A percentile compares a stretch with the other conserved stretches of the same genome.
phyloP scores from a whole-genome alignment of 768 basidiomycete species.

The Tulasnella sp. region DNA sequence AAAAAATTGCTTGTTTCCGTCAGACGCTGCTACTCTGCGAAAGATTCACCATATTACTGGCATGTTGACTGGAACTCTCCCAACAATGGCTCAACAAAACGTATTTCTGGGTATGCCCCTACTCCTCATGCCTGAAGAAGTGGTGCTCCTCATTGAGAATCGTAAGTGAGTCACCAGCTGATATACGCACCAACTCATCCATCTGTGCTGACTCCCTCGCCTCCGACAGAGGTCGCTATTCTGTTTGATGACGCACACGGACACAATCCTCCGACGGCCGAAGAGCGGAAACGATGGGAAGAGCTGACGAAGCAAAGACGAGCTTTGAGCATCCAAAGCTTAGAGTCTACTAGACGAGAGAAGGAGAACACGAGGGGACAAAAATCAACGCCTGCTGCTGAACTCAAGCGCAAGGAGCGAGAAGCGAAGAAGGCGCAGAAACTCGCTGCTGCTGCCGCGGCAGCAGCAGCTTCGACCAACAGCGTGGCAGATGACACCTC shows the following conservation, averaged over 20 bases:
- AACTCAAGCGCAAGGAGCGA: constrained; percentile 60
- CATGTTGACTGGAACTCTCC: constrained; percentile 78
- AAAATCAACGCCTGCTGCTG: constrained; percentile 45
- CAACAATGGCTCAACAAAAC: constrained; percentile 93
- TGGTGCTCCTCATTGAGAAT: constrained; percentile 72
- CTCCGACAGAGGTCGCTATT: constrained; percentile 51
- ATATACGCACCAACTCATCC: background rate
- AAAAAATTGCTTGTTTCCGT: too few species aligned
- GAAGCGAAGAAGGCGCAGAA: background rate
- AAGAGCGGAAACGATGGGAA: constrained; percentile 45
- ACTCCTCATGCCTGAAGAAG: constrained; percentile 83
- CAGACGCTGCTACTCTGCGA: constrained; percentile 74
- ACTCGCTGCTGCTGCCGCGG: constrained; percentile 16
- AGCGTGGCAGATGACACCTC: background rate
- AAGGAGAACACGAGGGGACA: constrained; percentile 18
- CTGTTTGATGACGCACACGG: constrained; percentile 62
- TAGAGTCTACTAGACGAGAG: constrained; percentile 26
- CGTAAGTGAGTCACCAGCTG: constrained; percentile 35
- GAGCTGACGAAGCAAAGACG: constrained; percentile 1
- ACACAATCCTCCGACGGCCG: constrained; percentile 37
- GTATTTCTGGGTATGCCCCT: constrained; percentile 90
- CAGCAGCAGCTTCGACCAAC: background rate
- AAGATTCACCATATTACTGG: constrained; percentile 76
- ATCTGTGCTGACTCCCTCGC: background rate
- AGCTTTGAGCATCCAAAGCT: constrained; percentile 17